phyloP scores from a whole-genome alignment of 2,329 filamentous ascomycete species.

The Colletotrichum sp. region DNA sequence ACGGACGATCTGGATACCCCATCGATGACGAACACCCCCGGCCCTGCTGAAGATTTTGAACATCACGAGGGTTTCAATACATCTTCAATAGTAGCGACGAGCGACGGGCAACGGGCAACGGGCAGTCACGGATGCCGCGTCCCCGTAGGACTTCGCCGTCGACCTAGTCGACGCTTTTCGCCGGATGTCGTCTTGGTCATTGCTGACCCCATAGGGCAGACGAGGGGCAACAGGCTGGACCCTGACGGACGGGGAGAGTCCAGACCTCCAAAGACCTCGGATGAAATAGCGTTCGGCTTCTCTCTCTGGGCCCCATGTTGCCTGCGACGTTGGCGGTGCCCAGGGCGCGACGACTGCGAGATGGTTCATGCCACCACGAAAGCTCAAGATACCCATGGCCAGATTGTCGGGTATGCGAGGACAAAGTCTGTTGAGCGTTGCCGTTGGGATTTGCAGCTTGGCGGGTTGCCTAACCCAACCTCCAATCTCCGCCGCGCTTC shows the following conservation, averaged over 20 bases:
- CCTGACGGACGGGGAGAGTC: slow-evolving; percentile 5
- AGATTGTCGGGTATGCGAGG: slow-evolving; percentile 11
- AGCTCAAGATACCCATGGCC: background rate
- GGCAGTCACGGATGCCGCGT: background rate
- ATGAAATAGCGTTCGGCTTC: background rate
- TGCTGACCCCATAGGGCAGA: background rate
- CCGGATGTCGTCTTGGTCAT: background rate
- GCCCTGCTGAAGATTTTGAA: background rate
- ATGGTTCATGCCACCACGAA: background rate
- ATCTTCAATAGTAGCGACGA: background rate
- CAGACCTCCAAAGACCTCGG: slow-evolving; percentile 4
- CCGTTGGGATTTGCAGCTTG: slow-evolving; percentile 7
- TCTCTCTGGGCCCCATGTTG: background rate
- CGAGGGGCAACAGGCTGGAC: background rate
- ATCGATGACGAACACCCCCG: background rate
- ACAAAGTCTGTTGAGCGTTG: slow-evolving; percentile 9
- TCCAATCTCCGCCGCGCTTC: background rate
- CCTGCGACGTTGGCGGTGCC: background rate
- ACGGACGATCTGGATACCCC: background rate
- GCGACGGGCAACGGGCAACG: background rate
- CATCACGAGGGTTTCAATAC: background rate
- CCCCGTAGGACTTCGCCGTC: background rate
- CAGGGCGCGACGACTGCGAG: background rate
- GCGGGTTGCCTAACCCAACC: background rate
- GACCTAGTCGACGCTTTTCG: background rate